phyloP scores from a whole-genome alignment of 2,329 filamentous ascomycete genomes.

The Diaporthe sp. region DNA sequence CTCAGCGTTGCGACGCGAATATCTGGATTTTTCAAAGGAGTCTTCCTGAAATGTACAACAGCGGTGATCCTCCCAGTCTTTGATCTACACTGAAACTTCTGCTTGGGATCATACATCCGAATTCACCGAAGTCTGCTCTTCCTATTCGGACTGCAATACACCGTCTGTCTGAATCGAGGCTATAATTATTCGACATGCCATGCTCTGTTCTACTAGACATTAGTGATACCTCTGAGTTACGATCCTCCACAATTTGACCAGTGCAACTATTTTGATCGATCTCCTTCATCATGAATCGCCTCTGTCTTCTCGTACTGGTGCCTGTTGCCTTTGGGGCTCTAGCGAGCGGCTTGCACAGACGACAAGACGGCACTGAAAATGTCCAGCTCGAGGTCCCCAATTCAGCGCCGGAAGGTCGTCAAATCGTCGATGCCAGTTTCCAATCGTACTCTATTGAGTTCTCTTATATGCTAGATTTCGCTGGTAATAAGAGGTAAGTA shows the following conservation, averaged over 20 bases:
- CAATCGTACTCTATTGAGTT: constrained; percentile 31
- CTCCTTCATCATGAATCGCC: neutral
- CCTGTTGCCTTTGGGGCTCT: neutral
- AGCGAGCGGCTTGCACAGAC: neutral
- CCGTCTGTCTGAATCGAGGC: neutral
- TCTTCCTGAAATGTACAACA: neutral
- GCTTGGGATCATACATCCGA: neutral
- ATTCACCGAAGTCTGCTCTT: neutral
- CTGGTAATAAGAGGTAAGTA: constrained; percentile 25
- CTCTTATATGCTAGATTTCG: constrained; percentile 25
- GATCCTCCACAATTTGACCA: neutral
- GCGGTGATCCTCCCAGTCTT: neutral
- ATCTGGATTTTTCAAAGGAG: neutral
- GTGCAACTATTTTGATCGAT: neutral
- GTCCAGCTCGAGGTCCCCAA: constrained; percentile 11
- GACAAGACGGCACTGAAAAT: constrained; percentile 2
- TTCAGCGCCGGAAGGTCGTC: constrained; percentile 6
- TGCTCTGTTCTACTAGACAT: neutral
- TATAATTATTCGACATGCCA: neutral
- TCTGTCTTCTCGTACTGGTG: neutral
- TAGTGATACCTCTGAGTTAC: neutral
- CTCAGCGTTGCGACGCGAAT: neutral
- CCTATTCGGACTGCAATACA: neutral
- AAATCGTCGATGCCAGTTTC: constrained; percentile 20
- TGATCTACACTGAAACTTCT: neutral